These are phyloP conservation scores for Macrolepiota fuliginosa DNA, from an alignment of 768 basidiomycete genomes.

Conservation along the genomic window DNA sequence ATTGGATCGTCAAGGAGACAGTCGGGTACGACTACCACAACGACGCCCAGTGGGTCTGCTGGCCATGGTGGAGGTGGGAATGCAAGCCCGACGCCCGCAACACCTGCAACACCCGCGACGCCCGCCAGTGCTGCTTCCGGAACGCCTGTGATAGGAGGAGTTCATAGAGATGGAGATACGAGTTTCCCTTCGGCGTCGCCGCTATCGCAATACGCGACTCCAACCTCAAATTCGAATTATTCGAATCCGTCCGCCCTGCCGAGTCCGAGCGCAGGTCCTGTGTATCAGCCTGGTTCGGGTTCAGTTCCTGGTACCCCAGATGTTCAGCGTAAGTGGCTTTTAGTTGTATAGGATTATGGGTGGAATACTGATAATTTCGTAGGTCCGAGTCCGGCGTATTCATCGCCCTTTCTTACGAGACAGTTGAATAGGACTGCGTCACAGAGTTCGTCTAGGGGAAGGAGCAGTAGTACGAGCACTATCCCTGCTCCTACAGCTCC, in stretches of 20 bases:
- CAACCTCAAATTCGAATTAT: not conserved
- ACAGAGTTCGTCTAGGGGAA: conserved; percentile 59
- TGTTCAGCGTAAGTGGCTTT: conserved; percentile 39
- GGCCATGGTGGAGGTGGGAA: not conserved
- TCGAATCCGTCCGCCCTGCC: not conserved
- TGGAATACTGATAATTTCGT: conserved; percentile 3
- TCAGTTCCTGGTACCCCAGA: conserved; percentile 32
- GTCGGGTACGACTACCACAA: not conserved
- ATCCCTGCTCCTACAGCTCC: conserved; percentile 34
- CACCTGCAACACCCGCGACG: not conserved
- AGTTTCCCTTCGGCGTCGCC: not conserved
- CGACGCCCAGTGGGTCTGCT: not conserved
- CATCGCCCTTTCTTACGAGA: conserved; percentile 57
- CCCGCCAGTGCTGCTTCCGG: not conserved
- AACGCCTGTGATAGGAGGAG: not conserved
- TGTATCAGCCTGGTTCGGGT: not conserved
- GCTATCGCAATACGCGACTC: conserved; percentile 8
- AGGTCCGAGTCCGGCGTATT: conserved; percentile 50
- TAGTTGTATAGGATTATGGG: not conserved
- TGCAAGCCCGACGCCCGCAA: not conserved
- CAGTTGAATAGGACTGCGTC: conserved; percentile 66
- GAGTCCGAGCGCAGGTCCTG: not conserved
- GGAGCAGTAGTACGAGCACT: conserved; percentile 32
- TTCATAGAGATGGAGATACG: not conserved
- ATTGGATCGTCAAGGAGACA: conserved; percentile 2